A percentile compares a stretch with the other conserved stretches of the same genome.
Conservation (phyloP, 805 yeast species). For the Candida mattraensis region DNA sequence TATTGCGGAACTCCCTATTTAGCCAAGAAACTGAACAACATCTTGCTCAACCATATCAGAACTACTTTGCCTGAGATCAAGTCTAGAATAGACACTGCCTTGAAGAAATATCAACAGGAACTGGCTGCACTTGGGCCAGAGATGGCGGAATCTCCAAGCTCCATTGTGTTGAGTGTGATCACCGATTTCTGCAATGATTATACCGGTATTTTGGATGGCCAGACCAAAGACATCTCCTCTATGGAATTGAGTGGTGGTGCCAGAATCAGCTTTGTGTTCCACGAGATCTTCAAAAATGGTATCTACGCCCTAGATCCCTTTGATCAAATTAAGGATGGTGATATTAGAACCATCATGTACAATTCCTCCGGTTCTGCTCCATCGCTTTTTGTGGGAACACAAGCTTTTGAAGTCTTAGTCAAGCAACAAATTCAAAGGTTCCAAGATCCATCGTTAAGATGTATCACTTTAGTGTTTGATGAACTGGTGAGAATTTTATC, state of each 20-base stretch:
- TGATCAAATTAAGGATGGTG: conserved; percentile 93
- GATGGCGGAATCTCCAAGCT: conserved; percentile 83
- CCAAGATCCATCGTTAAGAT: conserved; percentile 88
- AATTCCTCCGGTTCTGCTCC: conserved; percentile 97
- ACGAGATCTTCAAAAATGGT: conserved; percentile 93
- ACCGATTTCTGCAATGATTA: conserved; percentile 92
- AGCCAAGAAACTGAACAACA: conserved; percentile 86
- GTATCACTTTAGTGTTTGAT: conserved; percentile 88
- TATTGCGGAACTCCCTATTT: conserved; percentile 98
- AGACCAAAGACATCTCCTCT: conserved; percentile 82
- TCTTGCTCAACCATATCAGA: conserved; percentile 86
- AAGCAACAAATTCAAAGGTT: conserved; percentile 91
- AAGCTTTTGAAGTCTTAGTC: conserved; percentile 93
- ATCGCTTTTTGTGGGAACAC: conserved; percentile 93
- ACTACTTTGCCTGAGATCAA: conserved; percentile 90
- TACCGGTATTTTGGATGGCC: conserved; percentile 88
- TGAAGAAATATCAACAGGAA: conserved; percentile 83
- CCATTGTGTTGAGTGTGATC: conserved; percentile 85
- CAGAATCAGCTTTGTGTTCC: conserved; percentile 94
- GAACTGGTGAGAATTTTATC: conserved; percentile 89
- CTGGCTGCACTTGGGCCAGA: conserved; percentile 81
- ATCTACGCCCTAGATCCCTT: conserved; percentile 90
- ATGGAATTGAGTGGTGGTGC: conserved; percentile 97
- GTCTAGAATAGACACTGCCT: conserved; percentile 79
- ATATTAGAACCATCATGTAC: conserved; percentile 94